phyloP scores from a whole-genome alignment of 2,329 filamentous ascomycete genomes.

The Alternaria arborescens region DNA sequence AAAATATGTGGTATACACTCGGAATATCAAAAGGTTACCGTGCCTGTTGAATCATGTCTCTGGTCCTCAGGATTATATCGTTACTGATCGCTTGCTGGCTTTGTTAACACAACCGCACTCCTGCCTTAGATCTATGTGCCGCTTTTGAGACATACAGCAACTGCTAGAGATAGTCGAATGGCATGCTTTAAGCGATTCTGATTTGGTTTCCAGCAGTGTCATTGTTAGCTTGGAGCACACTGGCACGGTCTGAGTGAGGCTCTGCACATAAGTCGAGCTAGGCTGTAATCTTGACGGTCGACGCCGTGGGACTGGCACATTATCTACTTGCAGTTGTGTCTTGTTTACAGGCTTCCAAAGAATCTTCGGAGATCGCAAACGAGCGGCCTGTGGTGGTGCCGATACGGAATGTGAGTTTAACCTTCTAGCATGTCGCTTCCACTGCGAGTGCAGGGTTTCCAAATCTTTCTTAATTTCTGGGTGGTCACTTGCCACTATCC shows the following conservation, averaged over 20 bases:
- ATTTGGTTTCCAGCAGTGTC: neutral
- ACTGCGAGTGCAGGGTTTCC: slow-evolving; percentile 15
- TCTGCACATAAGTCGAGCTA: neutral
- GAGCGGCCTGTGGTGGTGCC: neutral
- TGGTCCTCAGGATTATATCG: no score
- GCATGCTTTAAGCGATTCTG: neutral
- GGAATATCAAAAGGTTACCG: neutral
- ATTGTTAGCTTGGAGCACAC: neutral
- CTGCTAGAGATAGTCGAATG: neutral
- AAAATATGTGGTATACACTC: neutral
- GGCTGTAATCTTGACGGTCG: neutral
- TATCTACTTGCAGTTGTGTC: slow-evolving; percentile 26
- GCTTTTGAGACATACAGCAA: neutral
- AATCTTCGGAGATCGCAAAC: slow-evolving; percentile 8
- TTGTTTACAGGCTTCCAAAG: slow-evolving; percentile 16
- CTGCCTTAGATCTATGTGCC: neutral
- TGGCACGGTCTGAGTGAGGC: neutral
- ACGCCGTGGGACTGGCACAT: slow-evolving; percentile 24
- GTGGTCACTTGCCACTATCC: slow-evolving; percentile 29
- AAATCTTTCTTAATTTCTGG: slow-evolving; percentile 25
- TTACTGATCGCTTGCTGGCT: neutral
- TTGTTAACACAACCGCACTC: neutral
- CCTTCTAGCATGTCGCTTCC: neutral
- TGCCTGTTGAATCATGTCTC: neutral
- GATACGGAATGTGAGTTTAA: neutral